These are phyloP conservation scores for Lactuca sativa DNA, from an alignment of 129 eudicot species.

Conservation along the genomic window DNA sequence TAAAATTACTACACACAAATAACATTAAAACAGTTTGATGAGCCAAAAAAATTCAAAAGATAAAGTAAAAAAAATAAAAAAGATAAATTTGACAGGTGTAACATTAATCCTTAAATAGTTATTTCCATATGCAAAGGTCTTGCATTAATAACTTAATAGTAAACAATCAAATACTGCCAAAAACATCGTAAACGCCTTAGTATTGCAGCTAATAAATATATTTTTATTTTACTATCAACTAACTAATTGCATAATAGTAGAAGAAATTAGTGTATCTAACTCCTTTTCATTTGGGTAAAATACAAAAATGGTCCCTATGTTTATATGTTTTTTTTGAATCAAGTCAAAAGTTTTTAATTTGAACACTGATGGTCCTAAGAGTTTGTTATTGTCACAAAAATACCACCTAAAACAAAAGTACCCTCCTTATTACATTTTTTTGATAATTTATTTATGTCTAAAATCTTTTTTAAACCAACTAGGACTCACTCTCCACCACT, in stretches of 20 bases:
- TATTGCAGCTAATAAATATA: constrained; percentile 33
- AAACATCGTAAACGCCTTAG: constrained; percentile 32
- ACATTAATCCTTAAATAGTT: constrained; percentile 2
- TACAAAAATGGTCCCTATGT: too few species aligned
- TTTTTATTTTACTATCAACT: constrained; percentile 4
- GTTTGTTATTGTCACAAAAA: too few species aligned
- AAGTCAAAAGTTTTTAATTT: too few species aligned
- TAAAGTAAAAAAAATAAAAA: not conserved
- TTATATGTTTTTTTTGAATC: too few species aligned
- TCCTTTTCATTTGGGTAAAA: not conserved
- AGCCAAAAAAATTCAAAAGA: constrained; percentile 9
- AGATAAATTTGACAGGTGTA: constrained; percentile 11
- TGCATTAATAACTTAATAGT: not conserved
- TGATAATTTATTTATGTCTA: too few species aligned
- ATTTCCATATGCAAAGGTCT: constrained; percentile 11
- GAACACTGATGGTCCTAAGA: too few species aligned
- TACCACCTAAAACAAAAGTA: too few species aligned
- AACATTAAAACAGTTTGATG: constrained; percentile 25
- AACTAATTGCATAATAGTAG: constrained; percentile 15
- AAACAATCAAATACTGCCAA: constrained; percentile 28
- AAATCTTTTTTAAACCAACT: too few species aligned
- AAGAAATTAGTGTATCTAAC: not conserved
- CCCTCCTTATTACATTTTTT: too few species aligned
- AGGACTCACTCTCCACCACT: too few species aligned
- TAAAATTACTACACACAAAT: not conserved